Conservation (phyloP, 2,329 filamentous ascomycete genomes). For the Bertia moriformis region DNA sequence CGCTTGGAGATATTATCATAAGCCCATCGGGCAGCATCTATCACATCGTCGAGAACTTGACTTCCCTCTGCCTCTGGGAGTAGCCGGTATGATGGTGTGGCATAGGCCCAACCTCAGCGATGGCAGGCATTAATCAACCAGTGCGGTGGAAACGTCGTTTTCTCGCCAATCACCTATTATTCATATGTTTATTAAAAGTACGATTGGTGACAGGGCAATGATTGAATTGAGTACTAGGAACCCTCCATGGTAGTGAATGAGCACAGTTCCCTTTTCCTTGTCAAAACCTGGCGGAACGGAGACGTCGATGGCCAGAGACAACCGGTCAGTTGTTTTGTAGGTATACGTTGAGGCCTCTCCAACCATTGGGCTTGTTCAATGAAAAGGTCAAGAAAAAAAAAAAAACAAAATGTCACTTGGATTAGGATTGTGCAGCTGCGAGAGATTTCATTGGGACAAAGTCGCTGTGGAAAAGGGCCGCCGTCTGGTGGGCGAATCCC, state of each 20-base stretch:
- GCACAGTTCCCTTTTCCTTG: neutral
- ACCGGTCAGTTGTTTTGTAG: neutral
- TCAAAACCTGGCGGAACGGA: neutral
- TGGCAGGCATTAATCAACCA: conserved; percentile 6
- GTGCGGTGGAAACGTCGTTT: conserved; percentile 1
- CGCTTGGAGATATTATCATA: conserved; percentile 3
- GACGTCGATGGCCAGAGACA: neutral
- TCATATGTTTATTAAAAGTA: no score
- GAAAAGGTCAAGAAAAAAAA: no score
- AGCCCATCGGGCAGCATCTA: conserved; percentile 2
- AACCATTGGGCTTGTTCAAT: no score
- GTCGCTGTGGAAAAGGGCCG: no score
- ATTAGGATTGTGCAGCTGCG: no score
- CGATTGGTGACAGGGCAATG: no score
- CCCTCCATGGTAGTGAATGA: conserved; percentile 1
- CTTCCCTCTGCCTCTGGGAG: conserved; percentile 3
- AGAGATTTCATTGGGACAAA: no score
- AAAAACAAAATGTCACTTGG: no score
- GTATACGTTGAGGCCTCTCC: no score
- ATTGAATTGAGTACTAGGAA: conserved; percentile 1
- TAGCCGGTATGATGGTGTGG: conserved; percentile 4
- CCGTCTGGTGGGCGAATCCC: no score
- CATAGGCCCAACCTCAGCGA: conserved; percentile 5
- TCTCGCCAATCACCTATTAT: conserved; percentile 1
- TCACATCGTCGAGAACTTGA: conserved; percentile 4